Conservation (phyloP, 1,284 basidiomycete genomes). For the Apiotrichum veenhuisii region DNA sequence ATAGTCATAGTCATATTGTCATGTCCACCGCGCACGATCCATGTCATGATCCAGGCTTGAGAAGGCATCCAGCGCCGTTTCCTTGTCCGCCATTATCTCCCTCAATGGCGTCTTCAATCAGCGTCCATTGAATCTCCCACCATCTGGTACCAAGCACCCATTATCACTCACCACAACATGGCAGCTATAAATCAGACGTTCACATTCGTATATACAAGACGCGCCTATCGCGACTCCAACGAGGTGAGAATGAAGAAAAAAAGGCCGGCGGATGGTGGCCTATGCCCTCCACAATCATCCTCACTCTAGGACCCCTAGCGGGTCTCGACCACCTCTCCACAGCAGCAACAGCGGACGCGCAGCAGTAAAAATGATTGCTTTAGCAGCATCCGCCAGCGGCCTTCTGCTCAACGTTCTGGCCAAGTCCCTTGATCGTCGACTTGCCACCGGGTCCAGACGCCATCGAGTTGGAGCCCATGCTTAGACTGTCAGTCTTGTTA, state of each 20-base stretch:
- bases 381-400: constrained; percentile 71
- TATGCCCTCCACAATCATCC: constrained; percentile 4
- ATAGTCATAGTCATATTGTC: too few species aligned
- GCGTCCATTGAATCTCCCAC: too few species aligned
- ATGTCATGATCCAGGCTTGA: too few species aligned
- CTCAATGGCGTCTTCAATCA: too few species aligned
- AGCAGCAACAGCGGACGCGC: background rate
- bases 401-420: constrained; percentile 71
- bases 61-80: too few species aligned
- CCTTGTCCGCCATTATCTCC: too few species aligned
- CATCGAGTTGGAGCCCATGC: constrained; percentile 56
- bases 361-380: constrained; percentile 16
- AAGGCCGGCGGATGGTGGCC: constrained; percentile 1
- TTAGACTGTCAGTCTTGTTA: constrained; percentile 17
- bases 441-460: constrained; percentile 52
- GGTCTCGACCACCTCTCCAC: background rate
- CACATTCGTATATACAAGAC: constrained; percentile 28
- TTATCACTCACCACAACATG: background rate
- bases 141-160: too few species aligned
- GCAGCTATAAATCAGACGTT: constrained; percentile 21
- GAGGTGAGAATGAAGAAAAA: constrained; percentile 3
- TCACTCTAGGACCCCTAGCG: constrained; percentile 7
- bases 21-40: too few species aligned
- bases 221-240: constrained; percentile 9
- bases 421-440: constrained; percentile 57